Conservation (phyloP, 768 basidiomycete species). For the Tulasnella sp. region DNA sequence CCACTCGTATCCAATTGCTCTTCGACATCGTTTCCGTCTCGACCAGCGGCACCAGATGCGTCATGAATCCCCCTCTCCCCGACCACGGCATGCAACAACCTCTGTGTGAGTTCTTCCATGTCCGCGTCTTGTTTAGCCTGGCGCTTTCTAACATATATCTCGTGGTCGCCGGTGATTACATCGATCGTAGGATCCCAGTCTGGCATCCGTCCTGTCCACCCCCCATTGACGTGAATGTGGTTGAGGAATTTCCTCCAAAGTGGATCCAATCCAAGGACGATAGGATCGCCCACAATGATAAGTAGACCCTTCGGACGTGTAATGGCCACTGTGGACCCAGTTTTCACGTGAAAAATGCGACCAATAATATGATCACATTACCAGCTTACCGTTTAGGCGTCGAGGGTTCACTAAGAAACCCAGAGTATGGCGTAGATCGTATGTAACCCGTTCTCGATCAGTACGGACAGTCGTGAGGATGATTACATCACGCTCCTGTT, state of each 20-base stretch:
- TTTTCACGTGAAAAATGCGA: background rate
- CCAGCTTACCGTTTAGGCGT: background rate
- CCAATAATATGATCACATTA: background rate
- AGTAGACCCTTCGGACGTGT: slow-evolving; percentile 56
- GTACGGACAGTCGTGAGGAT: slow-evolving; percentile 7
- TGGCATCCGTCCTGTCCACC: slow-evolving; percentile 37
- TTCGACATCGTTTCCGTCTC: no score
- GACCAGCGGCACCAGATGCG: no score
- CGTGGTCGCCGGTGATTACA: background rate
- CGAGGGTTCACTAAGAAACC: slow-evolving; percentile 10
- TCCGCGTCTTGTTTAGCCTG: background rate
- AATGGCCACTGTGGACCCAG: slow-evolving; percentile 36
- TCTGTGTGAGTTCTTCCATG: background rate
- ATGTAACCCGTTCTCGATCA: background rate
- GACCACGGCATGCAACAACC: no score
- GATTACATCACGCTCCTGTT: slow-evolving; percentile 3
- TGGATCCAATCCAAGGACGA: slow-evolving; percentile 45
- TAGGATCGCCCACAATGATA: slow-evolving; percentile 52
- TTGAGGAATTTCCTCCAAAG: slow-evolving; percentile 54
- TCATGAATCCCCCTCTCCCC: no score
- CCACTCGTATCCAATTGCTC: no score
- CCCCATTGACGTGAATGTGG: slow-evolving; percentile 39
- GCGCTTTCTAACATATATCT: no score
- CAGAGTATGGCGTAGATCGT: slow-evolving; percentile 1
- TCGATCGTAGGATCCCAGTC: slow-evolving; percentile 8